Conservation (phyloP, 2,329 filamentous ascomycete genomes). For the Malbranchea cinnamomea region DNA sequence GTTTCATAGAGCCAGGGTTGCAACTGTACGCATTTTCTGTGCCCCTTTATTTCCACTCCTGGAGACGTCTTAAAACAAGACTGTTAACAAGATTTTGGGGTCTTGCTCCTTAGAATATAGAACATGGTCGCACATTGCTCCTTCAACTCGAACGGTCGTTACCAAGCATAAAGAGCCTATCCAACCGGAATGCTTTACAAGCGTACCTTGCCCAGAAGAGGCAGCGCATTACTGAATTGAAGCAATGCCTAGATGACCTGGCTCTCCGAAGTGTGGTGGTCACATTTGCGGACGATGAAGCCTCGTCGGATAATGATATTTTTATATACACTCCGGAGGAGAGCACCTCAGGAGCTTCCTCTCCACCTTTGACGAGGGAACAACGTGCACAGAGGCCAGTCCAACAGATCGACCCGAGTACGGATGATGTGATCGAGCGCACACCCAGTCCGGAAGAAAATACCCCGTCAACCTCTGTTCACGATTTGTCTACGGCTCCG, state of each 20-base stretch:
- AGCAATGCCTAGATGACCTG: slow-evolving; percentile 20
- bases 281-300: slow-evolving; percentile 3
- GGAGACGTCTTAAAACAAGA: neutral
- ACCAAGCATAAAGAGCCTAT: slow-evolving; percentile 24
- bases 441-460: neutral
- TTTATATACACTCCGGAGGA: slow-evolving; percentile 16
- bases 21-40: slow-evolving; percentile 19
- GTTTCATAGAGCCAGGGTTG: slow-evolving; percentile 28
- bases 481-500: too few species aligned
- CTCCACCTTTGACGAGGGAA: slow-evolving; percentile 4
- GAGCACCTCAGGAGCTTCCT: slow-evolving; percentile 6
- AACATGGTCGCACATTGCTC: slow-evolving; percentile 29
- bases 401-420: neutral
- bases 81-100: slow-evolving; percentile 1
- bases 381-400: neutral
- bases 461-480: too few species aligned
- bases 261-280: slow-evolving; percentile 13
- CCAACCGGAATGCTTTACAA: slow-evolving; percentile 24
- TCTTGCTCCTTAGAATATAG: slow-evolving; percentile 26
- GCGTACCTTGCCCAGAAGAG: slow-evolving; percentile 26
- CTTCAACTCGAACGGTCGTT: slow-evolving; percentile 27
- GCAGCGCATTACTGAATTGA: slow-evolving; percentile 20
- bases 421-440: neutral
- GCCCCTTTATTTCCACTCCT: neutral
- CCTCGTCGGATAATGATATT: slow-evolving; percentile 13